Percentiles rank a stretch among this genome's conserved stretches.
phyloP scores from a whole-genome alignment of 1,284 basidiomycete species.

The Fomitopsis pinicola region DNA sequence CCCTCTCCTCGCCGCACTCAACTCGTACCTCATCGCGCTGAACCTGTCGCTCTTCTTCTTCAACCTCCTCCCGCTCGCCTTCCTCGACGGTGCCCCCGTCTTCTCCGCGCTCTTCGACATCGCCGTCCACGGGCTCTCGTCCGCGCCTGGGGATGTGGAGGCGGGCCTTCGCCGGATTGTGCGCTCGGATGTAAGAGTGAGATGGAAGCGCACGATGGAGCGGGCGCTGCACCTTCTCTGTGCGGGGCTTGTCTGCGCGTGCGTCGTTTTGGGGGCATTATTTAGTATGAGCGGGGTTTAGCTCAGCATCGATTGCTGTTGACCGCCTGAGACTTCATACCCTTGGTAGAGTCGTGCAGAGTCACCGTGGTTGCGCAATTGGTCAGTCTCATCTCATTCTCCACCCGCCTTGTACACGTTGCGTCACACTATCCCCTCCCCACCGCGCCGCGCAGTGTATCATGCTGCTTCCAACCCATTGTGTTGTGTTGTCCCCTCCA shows the following conservation, averaged over 20 bases:
- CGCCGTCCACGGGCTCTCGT: neutral
- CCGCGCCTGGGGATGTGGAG: neutral
- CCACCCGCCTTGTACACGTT: no score
- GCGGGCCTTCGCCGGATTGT: no score
- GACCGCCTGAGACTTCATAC: no score
- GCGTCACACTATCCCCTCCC: no score
- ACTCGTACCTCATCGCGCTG: constrained; percentile 48
- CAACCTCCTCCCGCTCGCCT: constrained; percentile 64
- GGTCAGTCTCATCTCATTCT: no score
- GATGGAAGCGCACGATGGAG: constrained; percentile 3
- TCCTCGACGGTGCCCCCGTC: constrained; percentile 58
- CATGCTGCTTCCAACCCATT: no score
- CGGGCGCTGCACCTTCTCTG: neutral
- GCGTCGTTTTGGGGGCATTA: neutral
- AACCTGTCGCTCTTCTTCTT: constrained; percentile 68
- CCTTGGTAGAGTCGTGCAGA: no score
- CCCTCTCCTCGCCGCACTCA: neutral
- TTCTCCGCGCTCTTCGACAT: constrained; percentile 24
- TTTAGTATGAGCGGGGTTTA: neutral
- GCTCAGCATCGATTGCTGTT: neutral
- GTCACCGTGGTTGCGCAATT: no score
- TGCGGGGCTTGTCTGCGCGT: constrained; percentile 1
- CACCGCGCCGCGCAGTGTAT: no score
- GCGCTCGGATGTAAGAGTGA: neutral
- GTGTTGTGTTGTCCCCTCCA: no score